phyloP scores from a whole-genome alignment of 2,329 filamentous ascomycete species.

The Botrytis sinoallii region DNA sequence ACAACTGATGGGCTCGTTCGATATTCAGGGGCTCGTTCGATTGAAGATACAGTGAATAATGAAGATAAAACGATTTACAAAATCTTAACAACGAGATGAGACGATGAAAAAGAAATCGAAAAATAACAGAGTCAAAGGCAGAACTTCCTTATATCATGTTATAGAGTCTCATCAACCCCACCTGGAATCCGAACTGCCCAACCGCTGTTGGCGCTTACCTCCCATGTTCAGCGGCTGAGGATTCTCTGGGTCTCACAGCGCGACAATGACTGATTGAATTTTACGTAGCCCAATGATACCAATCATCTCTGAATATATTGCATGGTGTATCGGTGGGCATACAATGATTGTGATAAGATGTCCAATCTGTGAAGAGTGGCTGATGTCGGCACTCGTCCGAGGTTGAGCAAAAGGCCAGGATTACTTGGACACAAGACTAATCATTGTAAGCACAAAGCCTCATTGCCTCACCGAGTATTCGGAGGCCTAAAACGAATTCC shows the following conservation, averaged over 20 bases:
- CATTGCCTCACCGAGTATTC: constrained; percentile 4
- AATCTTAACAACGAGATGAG: background rate
- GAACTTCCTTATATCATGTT: constrained; percentile 1
- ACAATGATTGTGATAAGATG: background rate
- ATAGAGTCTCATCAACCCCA: background rate
- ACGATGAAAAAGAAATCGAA: background rate
- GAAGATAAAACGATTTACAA: background rate
- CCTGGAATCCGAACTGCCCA: background rate
- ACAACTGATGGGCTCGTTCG: background rate
- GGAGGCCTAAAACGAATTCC: background rate
- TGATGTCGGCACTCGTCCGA: background rate
- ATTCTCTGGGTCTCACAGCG: background rate
- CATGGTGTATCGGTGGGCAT: background rate
- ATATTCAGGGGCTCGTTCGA: background rate
- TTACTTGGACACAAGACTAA: background rate
- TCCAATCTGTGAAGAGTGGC: constrained; percentile 1
- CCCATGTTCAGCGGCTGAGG: constrained; percentile 15
- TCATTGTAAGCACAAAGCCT: constrained; percentile 3
- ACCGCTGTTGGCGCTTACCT: constrained; percentile 13
- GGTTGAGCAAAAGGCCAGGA: background rate
- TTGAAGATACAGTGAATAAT: constrained; percentile 2
- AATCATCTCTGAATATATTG: background rate
- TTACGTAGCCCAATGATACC: background rate
- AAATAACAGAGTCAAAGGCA: background rate
- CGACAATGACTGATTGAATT: background rate